Base-by-base conservation (phyloP, 805 yeast genomes). In the Ogataea populi-albae region DNA sequence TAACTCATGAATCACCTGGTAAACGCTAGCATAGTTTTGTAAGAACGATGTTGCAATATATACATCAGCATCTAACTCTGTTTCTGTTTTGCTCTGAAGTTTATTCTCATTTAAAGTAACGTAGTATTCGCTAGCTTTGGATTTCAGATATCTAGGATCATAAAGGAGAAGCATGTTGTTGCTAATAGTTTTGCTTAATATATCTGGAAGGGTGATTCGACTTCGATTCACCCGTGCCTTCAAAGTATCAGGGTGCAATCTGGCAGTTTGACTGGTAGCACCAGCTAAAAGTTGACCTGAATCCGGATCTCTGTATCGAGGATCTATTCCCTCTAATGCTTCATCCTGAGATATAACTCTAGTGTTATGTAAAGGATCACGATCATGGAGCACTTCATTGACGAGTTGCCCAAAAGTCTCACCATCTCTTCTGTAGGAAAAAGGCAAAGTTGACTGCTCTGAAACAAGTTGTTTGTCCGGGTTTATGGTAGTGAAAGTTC, bases 11-110 rank as follows among this genome's bases (percentile, higher is more conserved):
- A 93, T 61, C 0, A 80, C 85, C 44, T 80, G 85, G 35, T 68
- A 68, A 2, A 78, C 57, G 10, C 86, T 73, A 1, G 87, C 84
- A 54, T 86, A 91, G 52, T 86, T 84, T 50, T 86, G 95, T 3
- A 85, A 64, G 51, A 91, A 87, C 8, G 83, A 69, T 0, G 89
- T 81, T 0, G 86, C 89, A 24, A 91, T 77, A 41, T 82, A 83
- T 2, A 93, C 77, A 57, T 89, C 96, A 2, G 82, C 83, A 32
- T 82, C 87, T 35, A 64, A 42, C 17, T 61, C 64, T 0, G 68
- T 55, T 30, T 54, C 59, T 3, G 56, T 38, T 10, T 38, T 38
- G 8, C 35, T 74, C 43, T 80, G 86, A 1, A 84, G 58, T 39
- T 73, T 77, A 1, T 69, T 71, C 11, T 73, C 70, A 17, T 67